Conservation (phyloP, 2,329 filamentous ascomycete species). For the Talaromyces sp. region DNA sequence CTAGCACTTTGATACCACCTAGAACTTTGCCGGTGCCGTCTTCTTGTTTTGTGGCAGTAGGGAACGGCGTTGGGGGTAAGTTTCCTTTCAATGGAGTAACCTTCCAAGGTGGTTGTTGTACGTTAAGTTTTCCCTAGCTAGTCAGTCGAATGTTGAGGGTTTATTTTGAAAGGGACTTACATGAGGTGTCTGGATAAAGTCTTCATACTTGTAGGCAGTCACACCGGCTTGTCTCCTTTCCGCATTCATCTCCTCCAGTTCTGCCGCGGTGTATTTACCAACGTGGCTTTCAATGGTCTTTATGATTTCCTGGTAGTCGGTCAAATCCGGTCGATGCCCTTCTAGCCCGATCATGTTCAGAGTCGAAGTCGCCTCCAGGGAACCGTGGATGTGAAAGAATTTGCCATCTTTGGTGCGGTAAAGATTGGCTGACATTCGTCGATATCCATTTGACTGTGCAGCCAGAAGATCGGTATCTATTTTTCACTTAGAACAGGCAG, state of each 20-base stretch:
- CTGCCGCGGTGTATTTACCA: slow-evolving; percentile 47
- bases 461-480: slow-evolving; percentile 63
- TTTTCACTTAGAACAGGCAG: slow-evolving; percentile 3
- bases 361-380: slow-evolving; percentile 64
- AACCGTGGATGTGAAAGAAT: slow-evolving; percentile 72
- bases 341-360: slow-evolving; percentile 65
- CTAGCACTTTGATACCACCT: slow-evolving; percentile 64
- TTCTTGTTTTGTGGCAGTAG: slow-evolving; percentile 17
- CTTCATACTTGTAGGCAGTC: slow-evolving; percentile 53
- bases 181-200: slow-evolving; percentile 54
- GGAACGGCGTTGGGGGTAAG: slow-evolving; percentile 22
- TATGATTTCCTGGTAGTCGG: slow-evolving; percentile 56
- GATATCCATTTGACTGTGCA: slow-evolving; percentile 66
- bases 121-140: slow-evolving; percentile 23
- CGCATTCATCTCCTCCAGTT: slow-evolving; percentile 56
- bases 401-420: slow-evolving; percentile 63
- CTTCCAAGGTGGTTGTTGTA: slow-evolving; percentile 32
- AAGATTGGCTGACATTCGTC: slow-evolving; percentile 66
- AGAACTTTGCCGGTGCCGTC: slow-evolving; percentile 28
- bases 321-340: slow-evolving; percentile 55
- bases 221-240: slow-evolving; percentile 56
- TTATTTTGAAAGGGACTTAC: slow-evolving; percentile 18
- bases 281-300: slow-evolving; percentile 56
- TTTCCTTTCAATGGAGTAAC: slow-evolving; percentile 25
- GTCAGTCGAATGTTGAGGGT: not conserved